Evolutionary conservation across 1,139 yeast species (phyloP), one percentile per base, ranked within the genome.

Genomic region (Pneumocystis murina): DNA sequence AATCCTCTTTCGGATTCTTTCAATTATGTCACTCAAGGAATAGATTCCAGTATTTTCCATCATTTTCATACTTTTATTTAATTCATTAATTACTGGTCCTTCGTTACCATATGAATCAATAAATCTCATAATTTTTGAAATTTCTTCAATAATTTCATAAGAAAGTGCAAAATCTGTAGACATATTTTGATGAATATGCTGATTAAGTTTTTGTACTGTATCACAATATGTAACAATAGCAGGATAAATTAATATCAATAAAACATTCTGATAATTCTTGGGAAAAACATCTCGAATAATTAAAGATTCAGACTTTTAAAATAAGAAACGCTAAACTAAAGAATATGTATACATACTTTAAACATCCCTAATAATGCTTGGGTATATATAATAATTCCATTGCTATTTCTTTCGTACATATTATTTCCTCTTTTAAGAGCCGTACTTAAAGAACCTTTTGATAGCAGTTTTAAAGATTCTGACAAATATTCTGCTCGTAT

Each of bases 301-400:
- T 28, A 48, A 54, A 17, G 59, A 30, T 48, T 64, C 66, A 14
- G 59, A 30, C 38, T 60, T 62, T 12, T 14, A 30, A 38, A 24
- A 16, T 58, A 40, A 40, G 30, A 48, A 48, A 24, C 10, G 12
- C 28, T 30, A n/a, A 35, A 28, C 20, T 10, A 17, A 7, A 24
- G 14, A 28, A 20, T 38, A 20, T 8, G 3, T 17, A 58, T 40
- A 58, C 8, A 12, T 58, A 58, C 60, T 12, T 58, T 58, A 16
- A 63, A 39, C 66, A 64, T 64, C 2, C 60, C 60, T 10, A 61
- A 20, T 10, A 64, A n/a, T 8, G 66, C 66, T 41, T 60, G 63
- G 6, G 64, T 64, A 43, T 64, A 64, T 43, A 61, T 61, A 16
- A 62, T 62, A 40, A 64, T 62, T n/a, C 66, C 66, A 48, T 64